Evolutionary conservation across 1,284 basidiomycete species (phyloP).

Genomic region (Pyrrhoderma noxium): DNA sequence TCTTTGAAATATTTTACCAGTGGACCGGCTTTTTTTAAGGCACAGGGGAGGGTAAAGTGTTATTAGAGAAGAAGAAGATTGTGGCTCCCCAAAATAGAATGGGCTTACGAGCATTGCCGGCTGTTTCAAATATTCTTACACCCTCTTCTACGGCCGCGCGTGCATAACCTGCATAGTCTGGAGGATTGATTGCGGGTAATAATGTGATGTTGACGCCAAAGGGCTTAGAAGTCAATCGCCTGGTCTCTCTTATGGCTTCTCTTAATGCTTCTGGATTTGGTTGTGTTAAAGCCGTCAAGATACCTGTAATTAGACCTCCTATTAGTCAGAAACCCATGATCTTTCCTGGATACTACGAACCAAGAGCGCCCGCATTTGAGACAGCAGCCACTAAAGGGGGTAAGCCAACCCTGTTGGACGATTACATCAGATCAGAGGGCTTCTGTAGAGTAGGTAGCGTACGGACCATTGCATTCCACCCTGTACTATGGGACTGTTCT

Average conservation of each 20-base stretch:
- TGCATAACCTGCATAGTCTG: conserved; percentile 83
- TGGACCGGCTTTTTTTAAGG: no score
- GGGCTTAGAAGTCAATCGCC: conserved; percentile 59
- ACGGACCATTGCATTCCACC: conserved; percentile 83
- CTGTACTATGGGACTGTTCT: conserved; percentile 60
- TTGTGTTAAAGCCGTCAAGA: conserved; percentile 86
- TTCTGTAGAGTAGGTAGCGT: background rate
- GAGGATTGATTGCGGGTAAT: conserved; percentile 84
- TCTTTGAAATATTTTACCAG: conserved; percentile 79
- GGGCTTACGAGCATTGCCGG: conserved; percentile 79
- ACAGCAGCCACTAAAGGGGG: conserved; percentile 74
- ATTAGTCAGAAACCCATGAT: background rate
- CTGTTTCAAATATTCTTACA: conserved; percentile 88
- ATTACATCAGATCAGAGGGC: background rate
- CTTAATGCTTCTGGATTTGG: conserved; percentile 80
- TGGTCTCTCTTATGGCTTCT: conserved; percentile 78
- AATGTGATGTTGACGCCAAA: conserved; percentile 94
- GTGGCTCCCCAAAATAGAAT: background rate
- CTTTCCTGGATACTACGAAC: conserved; percentile 29
- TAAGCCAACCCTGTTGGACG: conserved; percentile 58
- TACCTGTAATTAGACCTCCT: conserved; percentile 36
- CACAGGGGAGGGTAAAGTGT: conserved; percentile 38
- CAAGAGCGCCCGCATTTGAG: conserved; percentile 82
- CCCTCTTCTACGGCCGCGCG: conserved; percentile 82
- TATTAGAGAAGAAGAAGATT: conserved; percentile 1